Base-by-base conservation (phyloP, 352 stramenopile species). In the Pythium rhizo-oryzae region DNA sequence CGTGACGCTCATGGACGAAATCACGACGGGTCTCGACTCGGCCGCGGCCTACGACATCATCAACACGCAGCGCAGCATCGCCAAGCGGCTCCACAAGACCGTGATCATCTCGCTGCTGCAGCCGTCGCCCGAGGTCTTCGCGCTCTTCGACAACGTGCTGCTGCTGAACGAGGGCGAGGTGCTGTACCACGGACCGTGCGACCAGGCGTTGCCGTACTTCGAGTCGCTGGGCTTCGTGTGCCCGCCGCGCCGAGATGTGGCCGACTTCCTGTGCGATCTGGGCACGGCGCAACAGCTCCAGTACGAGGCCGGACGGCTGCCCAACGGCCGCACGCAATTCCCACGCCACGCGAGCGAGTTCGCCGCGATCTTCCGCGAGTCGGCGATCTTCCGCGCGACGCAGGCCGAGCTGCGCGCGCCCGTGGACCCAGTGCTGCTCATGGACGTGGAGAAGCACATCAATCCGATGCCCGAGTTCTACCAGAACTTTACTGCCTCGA, bases 71-170 rank as follows among this genome's bases (percentile, higher is more conserved):
- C 73, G 62, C 18, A 67, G 77, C 61, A 51, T 77, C 15, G 77
- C 75, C 37, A 63, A 59, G 63, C 58, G 60, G 16, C 69, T 92
- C n/a, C 62, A 78, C 59, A 77, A 80, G 55, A 90, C 82, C 1
- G 65, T 79, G 19, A 76, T 94, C 37, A 82, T 98, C 18, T 91
- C 88, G 9, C 74, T 98, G 11, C 72, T 98, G 25, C 81, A 98
- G 76, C 94, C 96, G 30, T 85, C 94, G 18, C 96, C 96, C 12
- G 94, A 43, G 77, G 91, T 97, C 11, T 93, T 97, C 33, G 84
- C 79, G 23, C 76, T 98, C 18, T 98, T 99, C 70, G 96, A 99
- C 73, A 87, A 98, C 62, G 71, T 98, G 18, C 84, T 98, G 37
- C 46, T 99, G n/a, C 68, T 99, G 23, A 92, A 92, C 71, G 80